Conservation (phyloP, 345 rosid species). For the Lumnitzera racemosa region DNA sequence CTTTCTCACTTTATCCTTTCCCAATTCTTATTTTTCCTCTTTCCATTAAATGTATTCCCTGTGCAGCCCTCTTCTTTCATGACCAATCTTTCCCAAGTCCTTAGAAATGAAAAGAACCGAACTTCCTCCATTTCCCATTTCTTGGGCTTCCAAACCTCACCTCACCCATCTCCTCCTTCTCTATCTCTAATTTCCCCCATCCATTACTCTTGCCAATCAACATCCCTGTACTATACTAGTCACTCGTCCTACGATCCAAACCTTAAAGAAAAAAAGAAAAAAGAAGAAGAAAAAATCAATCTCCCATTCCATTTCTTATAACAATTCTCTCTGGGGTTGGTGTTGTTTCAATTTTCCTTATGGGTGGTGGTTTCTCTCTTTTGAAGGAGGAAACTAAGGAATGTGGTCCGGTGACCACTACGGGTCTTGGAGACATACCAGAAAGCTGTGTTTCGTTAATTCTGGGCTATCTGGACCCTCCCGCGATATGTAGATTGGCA, state of each 20-base stretch:
- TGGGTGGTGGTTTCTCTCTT: constrained; percentile 60
- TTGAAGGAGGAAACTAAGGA: constrained; percentile 7
- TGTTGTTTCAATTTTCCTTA: constrained; percentile 9
- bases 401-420: neutral
- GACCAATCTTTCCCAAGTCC: constrained; percentile 10
- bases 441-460: constrained; percentile 64
- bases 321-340: neutral
- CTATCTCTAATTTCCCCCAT: constrained; percentile 25
- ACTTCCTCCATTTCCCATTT: constrained; percentile 30
- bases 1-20: neutral
- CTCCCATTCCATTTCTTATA: neutral
- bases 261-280: neutral
- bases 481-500: constrained; percentile 72
- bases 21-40: neutral
- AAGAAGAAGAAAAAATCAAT: neutral
- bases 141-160: constrained; percentile 22
- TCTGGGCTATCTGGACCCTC: constrained; percentile 62
- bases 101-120: constrained; percentile 28
- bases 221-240: neutral
- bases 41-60: neutral
- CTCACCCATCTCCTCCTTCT: constrained; percentile 47
- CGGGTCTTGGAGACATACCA: constrained; percentile 57
- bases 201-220: neutral
- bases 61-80: constrained; percentile 10
- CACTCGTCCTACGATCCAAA: no score